phyloP scores from a whole-genome alignment of 257 asterid species.

The Nicotiana knightiana region DNA sequence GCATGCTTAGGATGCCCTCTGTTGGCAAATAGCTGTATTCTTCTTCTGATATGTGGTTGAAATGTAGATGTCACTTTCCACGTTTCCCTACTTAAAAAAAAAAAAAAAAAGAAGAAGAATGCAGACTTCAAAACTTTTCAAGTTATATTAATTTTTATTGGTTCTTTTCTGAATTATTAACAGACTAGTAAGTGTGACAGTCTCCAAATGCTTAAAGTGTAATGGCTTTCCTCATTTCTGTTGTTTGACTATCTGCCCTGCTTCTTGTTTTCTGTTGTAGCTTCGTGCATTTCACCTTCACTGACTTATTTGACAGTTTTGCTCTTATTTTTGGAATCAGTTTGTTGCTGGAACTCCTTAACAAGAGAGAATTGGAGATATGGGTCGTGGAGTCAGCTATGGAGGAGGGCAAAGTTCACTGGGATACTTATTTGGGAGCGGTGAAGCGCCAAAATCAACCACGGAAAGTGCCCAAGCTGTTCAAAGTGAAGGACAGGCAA shows the following conservation, averaged over 20 bases:
- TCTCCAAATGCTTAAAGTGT: not conserved
- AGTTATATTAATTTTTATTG: not conserved
- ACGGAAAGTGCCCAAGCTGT: conserved; percentile 29
- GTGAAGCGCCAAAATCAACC: conserved; percentile 51
- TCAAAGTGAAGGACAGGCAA: conserved; percentile 29
- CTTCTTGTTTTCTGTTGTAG: not conserved
- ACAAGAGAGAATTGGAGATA: conserved; percentile 14
- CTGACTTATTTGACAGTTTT: not conserved
- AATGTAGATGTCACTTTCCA: not conserved
- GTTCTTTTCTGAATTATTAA: not conserved
- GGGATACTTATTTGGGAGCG: conserved; percentile 57
- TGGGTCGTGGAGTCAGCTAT: conserved; percentile 68
- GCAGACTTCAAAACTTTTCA: not conserved
- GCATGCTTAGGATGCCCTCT: not conserved
- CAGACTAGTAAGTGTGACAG: not conserved
- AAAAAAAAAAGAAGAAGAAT: not conserved
- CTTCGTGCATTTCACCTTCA: not conserved
- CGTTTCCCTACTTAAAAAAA: not conserved
- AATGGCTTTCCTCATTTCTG: not conserved
- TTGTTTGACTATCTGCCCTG: not conserved
- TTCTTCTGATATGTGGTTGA: not conserved
- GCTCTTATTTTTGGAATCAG: not conserved
- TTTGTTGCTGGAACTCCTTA: not conserved
- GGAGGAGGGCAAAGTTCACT: conserved; percentile 71
- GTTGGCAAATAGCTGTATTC: not conserved